Conservation (phyloP, 2,329 filamentous ascomycete species). For the Xylariaceae sp. region DNA sequence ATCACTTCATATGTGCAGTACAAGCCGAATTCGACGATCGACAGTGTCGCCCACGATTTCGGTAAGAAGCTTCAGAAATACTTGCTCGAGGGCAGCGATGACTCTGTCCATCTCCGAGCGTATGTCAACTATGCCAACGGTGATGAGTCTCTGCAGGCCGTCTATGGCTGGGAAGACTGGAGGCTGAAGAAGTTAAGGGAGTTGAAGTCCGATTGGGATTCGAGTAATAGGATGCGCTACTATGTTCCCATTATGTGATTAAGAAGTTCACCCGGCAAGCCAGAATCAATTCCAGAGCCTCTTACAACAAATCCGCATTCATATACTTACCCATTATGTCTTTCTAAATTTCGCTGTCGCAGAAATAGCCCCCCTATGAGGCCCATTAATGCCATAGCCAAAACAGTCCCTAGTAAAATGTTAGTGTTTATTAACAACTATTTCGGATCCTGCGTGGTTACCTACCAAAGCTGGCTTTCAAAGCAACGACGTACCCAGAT, state of each 20-base stretch:
- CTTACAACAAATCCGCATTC: too few species aligned
- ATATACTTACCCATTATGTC: too few species aligned
- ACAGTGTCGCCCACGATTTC: constrained; percentile 11
- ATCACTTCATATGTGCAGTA: constrained; percentile 20
- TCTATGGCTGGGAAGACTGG: constrained; percentile 21
- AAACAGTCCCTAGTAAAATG: not conserved
- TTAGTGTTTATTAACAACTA: not conserved
- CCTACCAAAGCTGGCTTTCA: constrained; percentile 17
- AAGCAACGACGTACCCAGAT: constrained; percentile 10
- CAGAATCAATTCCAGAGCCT: too few species aligned
- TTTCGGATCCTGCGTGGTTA: not conserved
- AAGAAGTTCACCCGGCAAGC: too few species aligned
- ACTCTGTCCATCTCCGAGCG: constrained; percentile 14
- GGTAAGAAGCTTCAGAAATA: constrained; percentile 12
- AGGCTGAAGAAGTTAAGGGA: constrained; percentile 16
- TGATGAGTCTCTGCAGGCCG: constrained; percentile 11
- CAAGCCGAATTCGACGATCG: constrained; percentile 12
- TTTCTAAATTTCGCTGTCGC: not conserved
- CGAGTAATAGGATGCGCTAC: constrained; percentile 16
- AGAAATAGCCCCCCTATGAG: not conserved
- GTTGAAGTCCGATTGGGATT: constrained; percentile 16
- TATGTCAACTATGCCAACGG: constrained; percentile 24
- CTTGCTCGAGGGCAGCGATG: constrained; percentile 17
- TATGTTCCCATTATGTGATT: constrained; percentile 13
- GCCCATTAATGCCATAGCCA: not conserved